Percentiles rank a stretch among this genome's conserved stretches.
Conservation (phyloP, 495 filamentous ascomycete genomes). For the Trichoderma asperelloides region DNA sequence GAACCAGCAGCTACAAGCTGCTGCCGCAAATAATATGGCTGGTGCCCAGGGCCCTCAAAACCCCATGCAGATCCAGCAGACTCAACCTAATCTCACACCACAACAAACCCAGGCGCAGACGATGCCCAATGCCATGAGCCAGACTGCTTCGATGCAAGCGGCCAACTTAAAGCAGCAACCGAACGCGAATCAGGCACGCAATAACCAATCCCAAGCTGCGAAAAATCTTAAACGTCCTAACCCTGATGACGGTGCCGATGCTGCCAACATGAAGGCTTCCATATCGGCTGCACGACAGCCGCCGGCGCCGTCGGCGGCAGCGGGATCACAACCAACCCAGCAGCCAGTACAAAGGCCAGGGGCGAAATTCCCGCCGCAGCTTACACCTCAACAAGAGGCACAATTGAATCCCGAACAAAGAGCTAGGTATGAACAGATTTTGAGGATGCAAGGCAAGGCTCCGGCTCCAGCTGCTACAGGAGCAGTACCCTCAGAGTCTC, state of each 20-base stretch:
- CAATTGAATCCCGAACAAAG: slow-evolving; percentile 43
- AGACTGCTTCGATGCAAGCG: slow-evolving; percentile 14
- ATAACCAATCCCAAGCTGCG: slow-evolving; percentile 15
- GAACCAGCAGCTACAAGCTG: not conserved
- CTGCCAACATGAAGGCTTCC: not conserved
- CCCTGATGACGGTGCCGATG: slow-evolving; percentile 32
- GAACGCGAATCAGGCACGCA: not conserved
- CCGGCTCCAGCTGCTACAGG: slow-evolving; percentile 9
- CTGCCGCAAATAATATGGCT: not conserved
- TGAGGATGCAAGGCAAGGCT: slow-evolving; percentile 21
- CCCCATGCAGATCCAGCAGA: slow-evolving; percentile 11
- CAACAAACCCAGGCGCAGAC: slow-evolving; percentile 13
- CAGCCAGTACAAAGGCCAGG: slow-evolving; percentile 12
- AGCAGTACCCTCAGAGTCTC: slow-evolving; percentile 9
- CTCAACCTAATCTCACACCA: slow-evolving; percentile 8
- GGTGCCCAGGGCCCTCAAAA: not conserved
- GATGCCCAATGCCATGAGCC: slow-evolving; percentile 1
- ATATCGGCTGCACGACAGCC: slow-evolving; percentile 13
- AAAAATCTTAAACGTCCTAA: slow-evolving; percentile 46
- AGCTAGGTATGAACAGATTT: slow-evolving; percentile 28
- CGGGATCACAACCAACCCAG: slow-evolving; percentile 11
- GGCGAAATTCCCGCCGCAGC: slow-evolving; percentile 22
- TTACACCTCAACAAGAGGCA: slow-evolving; percentile 45
- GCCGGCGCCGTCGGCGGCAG: slow-evolving; percentile 14
- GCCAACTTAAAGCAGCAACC: slow-evolving; percentile 12